Base-by-base conservation (phyloP, 2,329 filamentous ascomycete species). In the Chaetomiaceae sp. region DNA sequence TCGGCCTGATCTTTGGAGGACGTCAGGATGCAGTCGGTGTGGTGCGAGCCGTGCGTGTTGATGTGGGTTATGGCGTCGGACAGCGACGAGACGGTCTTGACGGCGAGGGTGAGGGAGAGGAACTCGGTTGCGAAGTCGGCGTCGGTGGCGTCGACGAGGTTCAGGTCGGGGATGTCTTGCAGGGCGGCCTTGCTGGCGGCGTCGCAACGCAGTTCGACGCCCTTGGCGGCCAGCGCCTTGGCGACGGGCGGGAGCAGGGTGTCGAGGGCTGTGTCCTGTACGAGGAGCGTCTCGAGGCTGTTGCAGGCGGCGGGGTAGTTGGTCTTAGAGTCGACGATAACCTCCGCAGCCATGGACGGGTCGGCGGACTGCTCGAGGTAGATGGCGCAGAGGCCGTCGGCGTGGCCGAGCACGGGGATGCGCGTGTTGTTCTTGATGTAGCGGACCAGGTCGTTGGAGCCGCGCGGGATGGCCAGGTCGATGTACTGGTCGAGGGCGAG, bases 241-340 rank as follows among this genome's bases (percentile, higher is more conserved):
- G 88, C 91, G 14, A 94, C 83, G 2, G 71, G 65, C 1, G 90
- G 88, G 39, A 96, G 80, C 34, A 88, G 68, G 4, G 81, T 85
- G 31, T 71, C 67, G 3, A 96, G 75, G 0, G 85, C 85, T 15
- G 80, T 72, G 57, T 88, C 79, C 63, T 96, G 85, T 4, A 97
- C 87, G 17, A 99, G 82, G 9, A 99, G 79, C 1, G 91, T 95
- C 73, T 99, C 94, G n/a, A 91, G 73, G 38, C 88, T 85, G 74
- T 99, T 99, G 77, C 94, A 99, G 14, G 92, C 94, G 34, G 94
- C 94, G 1, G 92, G 90, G 67, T 99, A 99, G 70, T 87, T 88
- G 23, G 88, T 91, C 74, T 99, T 99, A 43, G 92, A 88, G 72
- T 99, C 94, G 51, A 96, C 77, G 44, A 97, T 76, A 51, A 96